Evolutionary conservation across 805 yeast genomes (phyloP).

Genomic region (fission yeast (Schizosaccharomyces pombe)): DNA sequence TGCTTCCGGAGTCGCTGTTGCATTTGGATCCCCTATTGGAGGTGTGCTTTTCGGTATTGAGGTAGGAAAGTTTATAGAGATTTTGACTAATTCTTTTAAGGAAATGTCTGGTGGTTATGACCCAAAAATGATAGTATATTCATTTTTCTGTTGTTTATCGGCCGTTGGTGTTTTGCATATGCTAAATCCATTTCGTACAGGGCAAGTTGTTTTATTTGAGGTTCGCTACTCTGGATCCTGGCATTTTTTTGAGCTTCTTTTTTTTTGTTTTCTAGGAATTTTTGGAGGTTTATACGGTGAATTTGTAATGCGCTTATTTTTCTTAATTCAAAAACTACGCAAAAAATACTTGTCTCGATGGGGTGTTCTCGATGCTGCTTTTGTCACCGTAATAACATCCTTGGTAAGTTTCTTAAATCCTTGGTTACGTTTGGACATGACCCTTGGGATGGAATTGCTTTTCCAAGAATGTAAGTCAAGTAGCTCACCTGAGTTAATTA

Average conservation of each 20-base stretch:
- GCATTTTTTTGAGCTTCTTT: constrained; percentile 67
- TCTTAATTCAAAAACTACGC: constrained; percentile 53
- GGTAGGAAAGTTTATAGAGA: too few relatives aligned
- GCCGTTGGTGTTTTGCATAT: constrained; percentile 39
- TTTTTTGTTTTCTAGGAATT: constrained; percentile 53
- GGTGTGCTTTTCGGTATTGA: constrained; percentile 87
- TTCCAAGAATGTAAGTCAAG: constrained; percentile 50
- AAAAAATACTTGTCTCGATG: constrained; percentile 35
- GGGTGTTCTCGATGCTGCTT: constrained; percentile 48
- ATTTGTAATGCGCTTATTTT: constrained; percentile 47
- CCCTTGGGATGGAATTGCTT: constrained; percentile 74
- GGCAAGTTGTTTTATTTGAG: constrained; percentile 79
- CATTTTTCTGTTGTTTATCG: constrained; percentile 64
- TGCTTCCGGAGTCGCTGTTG: constrained; percentile 97
- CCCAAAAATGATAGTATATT: not conserved
- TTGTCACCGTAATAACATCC: constrained; percentile 47
- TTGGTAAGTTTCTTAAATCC: constrained; percentile 61
- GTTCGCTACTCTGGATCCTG: constrained; percentile 72
- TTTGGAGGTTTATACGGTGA: constrained; percentile 88
- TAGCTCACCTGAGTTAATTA: constrained; percentile 12
- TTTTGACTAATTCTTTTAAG: constrained; percentile 45
- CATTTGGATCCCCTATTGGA: constrained; percentile 89
- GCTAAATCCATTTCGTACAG: constrained; percentile 79
- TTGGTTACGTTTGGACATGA: constrained; percentile 59
- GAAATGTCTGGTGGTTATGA: constrained; percentile 56